These are phyloP conservation scores for Pseudonitzschia pungens DNA, from an alignment of 108 stramenopile species.

Conservation along the genomic window DNA sequence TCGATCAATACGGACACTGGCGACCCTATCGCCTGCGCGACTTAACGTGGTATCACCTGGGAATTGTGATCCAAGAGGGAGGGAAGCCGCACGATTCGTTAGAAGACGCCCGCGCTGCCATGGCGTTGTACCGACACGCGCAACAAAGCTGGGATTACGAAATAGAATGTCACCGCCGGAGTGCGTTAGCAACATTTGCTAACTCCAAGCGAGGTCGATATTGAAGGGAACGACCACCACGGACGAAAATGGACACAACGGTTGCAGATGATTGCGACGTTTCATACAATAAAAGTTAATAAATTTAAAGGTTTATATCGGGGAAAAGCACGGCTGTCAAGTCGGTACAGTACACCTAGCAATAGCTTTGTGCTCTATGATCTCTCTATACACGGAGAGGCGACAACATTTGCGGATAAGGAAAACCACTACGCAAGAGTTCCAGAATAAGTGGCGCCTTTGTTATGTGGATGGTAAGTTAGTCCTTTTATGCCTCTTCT, in stretches of 20 bases:
- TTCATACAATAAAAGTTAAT: background rate
- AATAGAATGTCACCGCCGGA: slow-evolving; percentile 27
- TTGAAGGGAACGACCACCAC: background rate
- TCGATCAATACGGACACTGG: slow-evolving; percentile 53
- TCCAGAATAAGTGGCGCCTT: no score
- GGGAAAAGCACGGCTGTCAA: background rate
- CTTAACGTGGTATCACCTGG: slow-evolving; percentile 33
- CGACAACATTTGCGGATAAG: no score
- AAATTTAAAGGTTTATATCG: background rate
- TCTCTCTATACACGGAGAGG: no score
- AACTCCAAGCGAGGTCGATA: slow-evolving; percentile 2
- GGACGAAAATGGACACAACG: background rate
- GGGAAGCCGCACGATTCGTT: slow-evolving; percentile 47
- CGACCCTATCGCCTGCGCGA: slow-evolving; percentile 37
- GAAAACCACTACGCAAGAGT: no score
- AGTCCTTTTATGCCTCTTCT: background rate
- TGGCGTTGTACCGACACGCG: slow-evolving; percentile 61
- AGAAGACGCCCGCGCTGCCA: slow-evolving; percentile 69
- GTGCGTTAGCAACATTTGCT: slow-evolving; percentile 19
- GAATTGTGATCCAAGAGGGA: slow-evolving; percentile 26
- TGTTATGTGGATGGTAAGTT: no score
- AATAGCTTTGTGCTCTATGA: no score
- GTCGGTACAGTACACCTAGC: no score
- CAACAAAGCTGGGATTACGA: slow-evolving; percentile 56
- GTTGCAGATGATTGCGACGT: background rate